Evolutionary conservation across 371 early-diverging fungal genomes (phyloP), one percentile per base, ranked within the genome.

Genomic region (Cokeromyces recurvatus): DNA sequence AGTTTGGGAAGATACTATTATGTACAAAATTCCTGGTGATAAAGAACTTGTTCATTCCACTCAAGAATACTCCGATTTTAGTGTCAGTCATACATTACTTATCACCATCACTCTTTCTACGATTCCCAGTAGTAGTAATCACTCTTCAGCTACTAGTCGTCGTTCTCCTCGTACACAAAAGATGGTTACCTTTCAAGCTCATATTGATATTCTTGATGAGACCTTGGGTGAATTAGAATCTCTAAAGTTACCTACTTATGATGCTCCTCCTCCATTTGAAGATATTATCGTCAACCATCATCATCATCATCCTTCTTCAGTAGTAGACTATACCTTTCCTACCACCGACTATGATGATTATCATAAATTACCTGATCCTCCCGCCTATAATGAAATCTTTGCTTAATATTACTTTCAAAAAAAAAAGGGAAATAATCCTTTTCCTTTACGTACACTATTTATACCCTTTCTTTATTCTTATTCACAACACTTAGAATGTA

Each of bases 211-310:
- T 9, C 20, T 55, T 8, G 39, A 48, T 25, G 21, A 42, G 29
- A 14, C 38, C 4, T 10, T 55, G n/a, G 44, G 48, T n/a, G 38
- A 55, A 25, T 16, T 38, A 15, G 48, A 38, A 11, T 21, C 48
- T 4, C 24, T 55, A 12, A 24, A 55, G 9, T 22, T 55, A 4
- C 55, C 55, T 24, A 32, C 48, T 7, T 55, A 55, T 20, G 49
- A 55, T 35, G 32, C 34, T 21, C 55, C 55, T 38, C 55, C 55
- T 34, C 49, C 55, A 10, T 55, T 55, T 43, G 55, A 55, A 7
- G 29, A 48, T n/a, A n/a, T n/a, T n/a, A n/a, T n/a, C n/a, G n/a
- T n/a, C n/a, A n/a, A n/a, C n/a, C n/a, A n/a, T n/a, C n/a, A n/a
- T n/a, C n/a, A n/a, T n/a, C n/a, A n/a, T n/a, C n/a, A n/a, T n/a